Percentiles rank a stretch among this genome's conserved stretches.
phyloP scores from a whole-genome alignment of 495 filamentous ascomycete species.

The Aspergillus incahuasiensis region DNA sequence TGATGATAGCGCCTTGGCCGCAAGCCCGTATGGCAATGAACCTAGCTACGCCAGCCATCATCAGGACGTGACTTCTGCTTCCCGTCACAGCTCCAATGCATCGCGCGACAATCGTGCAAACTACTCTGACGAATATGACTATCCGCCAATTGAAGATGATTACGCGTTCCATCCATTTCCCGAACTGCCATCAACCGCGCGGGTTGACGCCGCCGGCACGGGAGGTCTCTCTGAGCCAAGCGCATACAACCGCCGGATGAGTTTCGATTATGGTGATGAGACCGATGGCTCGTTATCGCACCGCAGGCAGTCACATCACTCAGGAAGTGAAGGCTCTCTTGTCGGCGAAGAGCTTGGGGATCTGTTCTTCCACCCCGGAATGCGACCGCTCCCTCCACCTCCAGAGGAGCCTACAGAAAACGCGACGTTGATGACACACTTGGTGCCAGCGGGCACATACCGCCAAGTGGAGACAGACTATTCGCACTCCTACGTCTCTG shows the following conservation, averaged over 20 bases:
- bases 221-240: constrained; percentile 76
- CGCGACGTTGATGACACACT: constrained; percentile 39
- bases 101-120: constrained; percentile 30
- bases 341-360: constrained; percentile 68
- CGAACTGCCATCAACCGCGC: constrained; percentile 46
- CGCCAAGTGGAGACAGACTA: constrained; percentile 42
- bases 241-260: constrained; percentile 61
- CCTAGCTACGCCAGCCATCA: constrained; percentile 13
- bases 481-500: constrained; percentile 37
- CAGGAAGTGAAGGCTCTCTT: constrained; percentile 50
- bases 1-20: constrained; percentile 47
- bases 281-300: constrained; percentile 42
- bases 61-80: constrained; percentile 21
- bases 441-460: constrained; percentile 57
- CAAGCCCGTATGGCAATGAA: constrained; percentile 9
- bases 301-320: constrained; percentile 43
- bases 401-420: constrained; percentile 52
- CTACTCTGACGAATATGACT: constrained; percentile 40
- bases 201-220: constrained; percentile 78
- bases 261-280: constrained; percentile 95
- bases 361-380: constrained; percentile 89
- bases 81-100: constrained; percentile 35
- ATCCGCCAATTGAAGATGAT: constrained; percentile 42
- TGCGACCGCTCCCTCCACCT: constrained; percentile 77
- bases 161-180: constrained; percentile 56